Base-by-base conservation (phyloP, 192 early-diverging fungal genomes). In the Backusella liffmaniae region DNA sequence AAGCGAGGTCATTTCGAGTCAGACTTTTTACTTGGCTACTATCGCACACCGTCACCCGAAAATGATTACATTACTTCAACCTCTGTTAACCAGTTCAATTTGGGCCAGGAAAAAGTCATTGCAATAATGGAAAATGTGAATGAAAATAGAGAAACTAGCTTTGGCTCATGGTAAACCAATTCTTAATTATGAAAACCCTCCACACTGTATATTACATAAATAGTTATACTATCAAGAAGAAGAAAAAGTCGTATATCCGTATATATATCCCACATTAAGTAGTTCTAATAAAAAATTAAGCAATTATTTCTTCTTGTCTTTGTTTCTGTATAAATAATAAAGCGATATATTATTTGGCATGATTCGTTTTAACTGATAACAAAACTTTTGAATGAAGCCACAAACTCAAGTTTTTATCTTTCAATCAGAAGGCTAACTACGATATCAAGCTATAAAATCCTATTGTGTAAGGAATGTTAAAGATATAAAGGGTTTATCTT, bases 1-100 rank as follows among this genome's bases (percentile, higher is more conserved):
- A 39, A 70, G 39, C 34, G 68, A 41, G 68, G 36, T 23, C 36
- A 70, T 70, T 70, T 70, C 23, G 68, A 70, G 23, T 26, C 36
- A 15, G 68, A 70, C 26, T 70, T 44, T 21, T 39, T 70, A 39
- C 9, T 70, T 21, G 68, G 68, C 0, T 26, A 39, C 4, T 70
- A 70, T 26, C 18, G 36, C 21, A 42, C 68, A 15, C 35, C 68
- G 12, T 42, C 39, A 23, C 68, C 68, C 12, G 39, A 70, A 26
- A 23, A 23, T 23, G 68, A 70, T 36, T 70, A 70, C 16, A 70
- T 70, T 16, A 70, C 29, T 67, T 32, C 29, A 13, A 6, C 66
- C 1, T 35, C 66, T 3, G 29, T 67, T 67, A 18, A 67, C 16
- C 66, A 67, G 15, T 67, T 67, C n/a, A 67, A 67, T 36, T 62